Conservation (phyloP, 116 monocot species). For the Zostera marina region DNA sequence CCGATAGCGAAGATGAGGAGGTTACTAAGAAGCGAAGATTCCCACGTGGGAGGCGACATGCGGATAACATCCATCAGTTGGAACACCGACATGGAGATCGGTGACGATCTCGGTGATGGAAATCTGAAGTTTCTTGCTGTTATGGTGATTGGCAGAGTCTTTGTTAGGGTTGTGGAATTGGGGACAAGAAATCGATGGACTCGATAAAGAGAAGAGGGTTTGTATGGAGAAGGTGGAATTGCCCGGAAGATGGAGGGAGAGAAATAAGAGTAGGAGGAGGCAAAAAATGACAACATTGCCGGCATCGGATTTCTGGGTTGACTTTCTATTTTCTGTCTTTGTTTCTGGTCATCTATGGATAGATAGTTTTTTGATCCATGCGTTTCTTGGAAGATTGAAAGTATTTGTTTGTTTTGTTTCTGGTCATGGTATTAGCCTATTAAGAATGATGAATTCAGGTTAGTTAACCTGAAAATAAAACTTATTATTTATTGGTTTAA, state of each 20-base stretch:
- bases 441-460: too few species aligned
- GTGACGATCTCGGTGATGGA: not conserved
- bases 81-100: not conserved
- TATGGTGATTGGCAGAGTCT: not conserved
- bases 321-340: too few species aligned
- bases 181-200: not conserved
- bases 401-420: too few species aligned
- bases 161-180: not conserved
- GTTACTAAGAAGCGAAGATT: constrained; percentile 53
- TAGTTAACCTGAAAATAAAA: too few species aligned
- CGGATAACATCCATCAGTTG: constrained; percentile 23
- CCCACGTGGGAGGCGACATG: constrained; percentile 69
- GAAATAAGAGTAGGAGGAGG: not conserved
- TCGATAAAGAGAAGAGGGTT: not conserved
- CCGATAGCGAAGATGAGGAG: constrained; percentile 51
- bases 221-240: not conserved
- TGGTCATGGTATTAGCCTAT: too few species aligned
- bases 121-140: not conserved
- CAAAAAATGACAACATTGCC: too few species aligned
- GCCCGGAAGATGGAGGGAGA: not conserved
- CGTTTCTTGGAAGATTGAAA: too few species aligned
- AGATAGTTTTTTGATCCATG: too few species aligned
- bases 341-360: too few species aligned
- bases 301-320: too few species aligned
- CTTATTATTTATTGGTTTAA: too few species aligned